These are phyloP conservation scores for Verbascum thapsus DNA, from an alignment of 257 asterid species.

Conservation along the genomic window DNA sequence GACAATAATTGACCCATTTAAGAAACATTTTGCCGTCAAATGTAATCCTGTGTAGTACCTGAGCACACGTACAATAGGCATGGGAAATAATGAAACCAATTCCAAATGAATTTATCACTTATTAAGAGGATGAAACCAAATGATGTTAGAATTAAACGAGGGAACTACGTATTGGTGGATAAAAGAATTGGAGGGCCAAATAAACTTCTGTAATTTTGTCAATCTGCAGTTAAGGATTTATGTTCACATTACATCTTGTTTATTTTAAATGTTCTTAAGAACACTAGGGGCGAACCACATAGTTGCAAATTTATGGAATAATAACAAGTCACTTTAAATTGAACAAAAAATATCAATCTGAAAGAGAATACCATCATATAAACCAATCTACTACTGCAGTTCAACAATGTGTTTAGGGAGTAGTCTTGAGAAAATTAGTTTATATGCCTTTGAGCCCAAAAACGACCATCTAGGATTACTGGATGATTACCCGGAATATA, in stretches of 20 bases:
- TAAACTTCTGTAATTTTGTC: not conserved
- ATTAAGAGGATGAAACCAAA: not conserved
- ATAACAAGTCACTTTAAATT: too few relatives aligned
- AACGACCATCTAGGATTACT: not conserved
- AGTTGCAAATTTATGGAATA: not conserved
- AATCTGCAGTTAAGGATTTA: not conserved
- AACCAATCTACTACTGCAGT: too few relatives aligned
- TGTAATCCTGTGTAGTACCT: not conserved
- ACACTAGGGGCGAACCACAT: not conserved
- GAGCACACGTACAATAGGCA: not conserved
- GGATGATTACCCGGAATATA: not conserved
- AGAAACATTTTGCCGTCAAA: not conserved
- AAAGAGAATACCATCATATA: too few relatives aligned
- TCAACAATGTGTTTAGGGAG: too few relatives aligned
- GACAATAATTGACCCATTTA: not conserved
- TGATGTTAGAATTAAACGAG: too few relatives aligned
- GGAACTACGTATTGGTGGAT: not conserved
- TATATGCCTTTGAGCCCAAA: constrained; percentile 15
- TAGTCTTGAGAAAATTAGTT: too few relatives aligned
- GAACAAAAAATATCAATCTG: too few relatives aligned
- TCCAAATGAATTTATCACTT: not conserved
- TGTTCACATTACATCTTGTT: not conserved
- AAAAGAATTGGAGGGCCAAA: too few relatives aligned
- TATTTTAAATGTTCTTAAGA: not conserved
- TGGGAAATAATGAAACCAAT: not conserved